Evolutionary conservation across 352 stramenopile species (phyloP).

Genomic region (Globisporangium mamillatum): DNA sequence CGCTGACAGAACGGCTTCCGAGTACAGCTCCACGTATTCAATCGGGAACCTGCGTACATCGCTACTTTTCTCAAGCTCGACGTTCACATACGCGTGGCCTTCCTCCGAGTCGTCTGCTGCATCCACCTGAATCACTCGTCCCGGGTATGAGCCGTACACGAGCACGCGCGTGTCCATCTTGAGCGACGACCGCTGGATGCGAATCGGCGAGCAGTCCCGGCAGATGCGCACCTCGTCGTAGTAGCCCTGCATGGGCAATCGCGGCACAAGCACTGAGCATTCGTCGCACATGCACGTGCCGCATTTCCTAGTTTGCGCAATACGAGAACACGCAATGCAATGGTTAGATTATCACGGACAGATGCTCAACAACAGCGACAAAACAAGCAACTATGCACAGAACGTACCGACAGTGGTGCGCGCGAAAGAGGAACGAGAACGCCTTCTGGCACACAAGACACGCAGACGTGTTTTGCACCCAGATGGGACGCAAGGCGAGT

Average conservation of each 20-base stretch:
- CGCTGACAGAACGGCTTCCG: constrained; percentile 66
- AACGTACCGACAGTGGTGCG: constrained; percentile 74
- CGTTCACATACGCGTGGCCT: constrained; percentile 55
- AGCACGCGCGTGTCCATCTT: constrained; percentile 72
- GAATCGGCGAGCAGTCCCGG: constrained; percentile 71
- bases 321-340: neutral
- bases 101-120: constrained; percentile 57
- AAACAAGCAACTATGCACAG: neutral
- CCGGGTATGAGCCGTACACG: constrained; percentile 68
- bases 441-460: constrained; percentile 76
- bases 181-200: constrained; percentile 63
- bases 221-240: constrained; percentile 84
- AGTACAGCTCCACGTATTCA: constrained; percentile 77
- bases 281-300: constrained; percentile 85
- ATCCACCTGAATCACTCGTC: constrained; percentile 60
- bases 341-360: neutral
- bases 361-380: neutral
- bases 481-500: constrained; percentile 71
- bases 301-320: constrained; percentile 46
- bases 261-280: constrained; percentile 73
- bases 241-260: constrained; percentile 79
- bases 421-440: constrained; percentile 71
- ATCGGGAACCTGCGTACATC: constrained; percentile 49
- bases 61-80: constrained; percentile 42
- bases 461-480: constrained; percentile 69